A percentile compares a stretch with the other conserved stretches of the same genome.
Conservation (phyloP, 2,329 filamentous ascomycete species). For the Phyllachora maydis region DNA sequence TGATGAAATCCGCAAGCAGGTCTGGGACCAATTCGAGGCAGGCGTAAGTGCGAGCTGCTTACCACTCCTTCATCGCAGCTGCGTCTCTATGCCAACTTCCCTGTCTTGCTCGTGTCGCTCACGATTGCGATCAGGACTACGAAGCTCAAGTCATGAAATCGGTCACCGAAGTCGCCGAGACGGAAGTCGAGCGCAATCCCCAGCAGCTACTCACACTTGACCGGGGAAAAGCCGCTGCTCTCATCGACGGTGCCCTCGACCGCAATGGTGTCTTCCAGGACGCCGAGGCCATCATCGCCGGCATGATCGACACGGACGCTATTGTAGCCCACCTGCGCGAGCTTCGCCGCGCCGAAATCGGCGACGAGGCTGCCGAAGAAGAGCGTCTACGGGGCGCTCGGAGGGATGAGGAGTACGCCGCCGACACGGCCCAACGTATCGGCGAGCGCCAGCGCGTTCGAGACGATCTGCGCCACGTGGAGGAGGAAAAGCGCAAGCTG, state of each 20-base stretch:
- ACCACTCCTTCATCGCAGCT: neutral
- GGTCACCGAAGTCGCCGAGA: conserved; percentile 48
- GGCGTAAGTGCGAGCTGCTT: conserved; percentile 26
- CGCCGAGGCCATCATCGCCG: conserved; percentile 45
- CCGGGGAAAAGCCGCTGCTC: conserved; percentile 49
- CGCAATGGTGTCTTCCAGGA: conserved; percentile 56
- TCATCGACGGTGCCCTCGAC: conserved; percentile 62
- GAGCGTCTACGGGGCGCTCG: conserved; percentile 47
- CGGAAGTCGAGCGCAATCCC: conserved; percentile 57
- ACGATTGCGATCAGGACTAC: conserved; percentile 40
- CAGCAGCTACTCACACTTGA: conserved; percentile 52
- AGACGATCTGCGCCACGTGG: conserved; percentile 35
- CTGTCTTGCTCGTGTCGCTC: neutral
- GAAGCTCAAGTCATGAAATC: conserved; percentile 44
- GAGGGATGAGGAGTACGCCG: conserved; percentile 53
- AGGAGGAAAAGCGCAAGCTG: conserved; percentile 39
- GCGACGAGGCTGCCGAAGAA: conserved; percentile 43
- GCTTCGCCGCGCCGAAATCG: conserved; percentile 45
- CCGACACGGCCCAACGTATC: conserved; percentile 39
- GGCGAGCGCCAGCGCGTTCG: conserved; percentile 39
- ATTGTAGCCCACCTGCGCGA: conserved; percentile 53
- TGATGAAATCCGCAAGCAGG: conserved; percentile 54
- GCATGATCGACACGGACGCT: conserved; percentile 43
- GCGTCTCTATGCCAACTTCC: neutral
- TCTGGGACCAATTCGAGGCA: conserved; percentile 54